phyloP scores from a whole-genome alignment of 768 basidiomycete species.

The Termitomyces sp. region DNA sequence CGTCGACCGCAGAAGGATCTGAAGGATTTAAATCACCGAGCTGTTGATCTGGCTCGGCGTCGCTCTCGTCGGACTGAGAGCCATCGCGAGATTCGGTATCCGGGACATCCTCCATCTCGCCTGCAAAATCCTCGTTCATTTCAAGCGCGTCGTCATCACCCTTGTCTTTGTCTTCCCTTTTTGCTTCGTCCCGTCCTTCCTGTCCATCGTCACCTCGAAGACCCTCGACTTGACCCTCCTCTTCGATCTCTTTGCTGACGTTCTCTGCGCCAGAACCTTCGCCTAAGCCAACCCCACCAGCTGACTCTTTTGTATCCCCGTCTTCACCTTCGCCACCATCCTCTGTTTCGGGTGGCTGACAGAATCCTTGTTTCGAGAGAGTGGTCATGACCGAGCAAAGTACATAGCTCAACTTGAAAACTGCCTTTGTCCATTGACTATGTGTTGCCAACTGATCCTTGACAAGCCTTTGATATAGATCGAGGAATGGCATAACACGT shows the following conservation, averaged over 20 bases:
- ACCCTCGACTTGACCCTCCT: slow-evolving; percentile 96
- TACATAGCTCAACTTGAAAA: slow-evolving; percentile 83
- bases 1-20: slow-evolving; percentile 85
- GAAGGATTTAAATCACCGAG: slow-evolving; percentile 76
- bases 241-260: slow-evolving; percentile 91
- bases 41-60: slow-evolving; percentile 75
- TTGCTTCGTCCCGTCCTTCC: slow-evolving; percentile 41
- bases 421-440: slow-evolving; percentile 62
- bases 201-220: slow-evolving; percentile 62
- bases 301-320: slow-evolving; percentile 43
- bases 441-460: slow-evolving; percentile 52
- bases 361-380: slow-evolving; percentile 85
- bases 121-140: slow-evolving; percentile 88
- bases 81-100: slow-evolving; percentile 53
- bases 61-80: slow-evolving; percentile 49
- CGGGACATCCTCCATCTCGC: slow-evolving; percentile 78
- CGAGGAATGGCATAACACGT: slow-evolving; percentile 71
- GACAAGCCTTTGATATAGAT: slow-evolving; percentile 53
- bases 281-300: slow-evolving; percentile 83
- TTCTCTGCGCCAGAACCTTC: slow-evolving; percentile 83
- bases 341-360: slow-evolving; percentile 74
- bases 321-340: slow-evolving; percentile 46
- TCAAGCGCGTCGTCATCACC: slow-evolving; percentile 79
- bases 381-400: slow-evolving; percentile 69
- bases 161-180: slow-evolving; percentile 41